Evolutionary conservation across 164 flowering plant species (phyloP), one percentile per base, ranked within the genome.

Genomic region (Aristolochia californica): DNA sequence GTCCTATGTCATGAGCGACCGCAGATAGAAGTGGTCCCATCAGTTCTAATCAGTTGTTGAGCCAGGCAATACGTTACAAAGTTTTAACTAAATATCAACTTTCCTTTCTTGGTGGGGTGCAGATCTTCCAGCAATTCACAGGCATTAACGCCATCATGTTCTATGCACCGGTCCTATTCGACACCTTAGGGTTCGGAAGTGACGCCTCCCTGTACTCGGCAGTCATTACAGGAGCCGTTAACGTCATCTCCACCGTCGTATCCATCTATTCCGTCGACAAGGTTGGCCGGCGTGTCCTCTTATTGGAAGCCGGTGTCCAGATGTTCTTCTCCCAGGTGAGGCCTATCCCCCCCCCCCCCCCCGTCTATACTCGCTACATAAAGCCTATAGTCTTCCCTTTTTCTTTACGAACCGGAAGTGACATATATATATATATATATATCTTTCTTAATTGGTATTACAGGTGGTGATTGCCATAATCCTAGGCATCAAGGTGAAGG

Each of bases 71-170:
- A n/a, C n/a, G n/a, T n/a, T n/a, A n/a, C n/a, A n/a, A n/a, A n/a
- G n/a, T n/a, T n/a, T n/a, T n/a, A n/a, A n/a, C n/a, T n/a, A n/a
- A n/a, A n/a, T n/a, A n/a, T n/a, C n/a, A n/a, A n/a, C n/a, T n/a
- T n/a, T n/a, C n/a, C n/a, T n/a, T n/a, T 52, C 28, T 24, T 26
- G 26, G 16, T 55, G 4, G n/a, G 17, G n/a, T 24, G 56, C 89
- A 90, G 93, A 68, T 91, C 50, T 91, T 91, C 81, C 98, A 91
- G 63, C 98, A 88, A 65, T 77, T 78, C 62, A 88, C 98, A 0
- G 98, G 98, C 51, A 91, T 91, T 69, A 91, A 91, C 43, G 93
- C 96, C n/a, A 88, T 91, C 48, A 91, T 91, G 97, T 91, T 87
- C 71, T 91, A 91, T 17, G 91, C 94, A 0, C 94, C 97, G 2